Evolutionary conservation across 768 basidiomycete species (phyloP).

Genomic region (Leccinum variicolor): DNA sequence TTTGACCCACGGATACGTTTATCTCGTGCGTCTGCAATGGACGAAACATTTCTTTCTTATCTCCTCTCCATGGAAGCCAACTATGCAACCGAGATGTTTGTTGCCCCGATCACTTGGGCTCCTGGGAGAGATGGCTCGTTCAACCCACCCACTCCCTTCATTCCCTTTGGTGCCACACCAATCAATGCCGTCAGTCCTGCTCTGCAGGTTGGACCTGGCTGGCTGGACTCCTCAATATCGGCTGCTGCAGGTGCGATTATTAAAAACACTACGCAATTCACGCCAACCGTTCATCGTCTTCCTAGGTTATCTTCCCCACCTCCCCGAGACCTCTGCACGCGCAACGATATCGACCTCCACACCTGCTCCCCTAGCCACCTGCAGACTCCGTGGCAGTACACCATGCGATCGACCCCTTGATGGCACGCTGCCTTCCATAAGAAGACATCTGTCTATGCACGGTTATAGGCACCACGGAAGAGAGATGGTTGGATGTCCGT

Average conservation of each 20-base stretch:
- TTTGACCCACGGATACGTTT: neutral
- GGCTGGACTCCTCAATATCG: neutral
- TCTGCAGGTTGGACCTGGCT: neutral
- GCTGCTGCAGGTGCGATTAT: neutral
- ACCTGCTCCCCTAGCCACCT: neutral
- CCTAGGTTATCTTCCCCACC: neutral
- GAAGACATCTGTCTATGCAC: slow-evolving; percentile 3
- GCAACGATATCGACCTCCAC: neutral
- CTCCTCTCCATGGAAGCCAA: neutral
- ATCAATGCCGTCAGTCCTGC: neutral
- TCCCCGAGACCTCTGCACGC: neutral
- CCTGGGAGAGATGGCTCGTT: neutral
- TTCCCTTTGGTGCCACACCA: neutral
- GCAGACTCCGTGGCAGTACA: neutral
- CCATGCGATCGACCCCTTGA: slow-evolving; percentile 1
- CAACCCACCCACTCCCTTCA: neutral
- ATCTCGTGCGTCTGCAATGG: neutral
- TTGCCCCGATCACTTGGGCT: neutral
- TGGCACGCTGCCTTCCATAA: neutral
- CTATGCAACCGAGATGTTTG: neutral
- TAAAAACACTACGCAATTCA: neutral
- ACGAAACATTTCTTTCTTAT: neutral
- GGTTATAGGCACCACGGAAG: slow-evolving; percentile 3
- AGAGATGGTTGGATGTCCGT: slow-evolving; percentile 4
- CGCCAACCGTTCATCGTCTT: neutral